Evolutionary conservation across 345 rosid genomes (phyloP).

Genomic region (Aurinia saxatilis): DNA sequence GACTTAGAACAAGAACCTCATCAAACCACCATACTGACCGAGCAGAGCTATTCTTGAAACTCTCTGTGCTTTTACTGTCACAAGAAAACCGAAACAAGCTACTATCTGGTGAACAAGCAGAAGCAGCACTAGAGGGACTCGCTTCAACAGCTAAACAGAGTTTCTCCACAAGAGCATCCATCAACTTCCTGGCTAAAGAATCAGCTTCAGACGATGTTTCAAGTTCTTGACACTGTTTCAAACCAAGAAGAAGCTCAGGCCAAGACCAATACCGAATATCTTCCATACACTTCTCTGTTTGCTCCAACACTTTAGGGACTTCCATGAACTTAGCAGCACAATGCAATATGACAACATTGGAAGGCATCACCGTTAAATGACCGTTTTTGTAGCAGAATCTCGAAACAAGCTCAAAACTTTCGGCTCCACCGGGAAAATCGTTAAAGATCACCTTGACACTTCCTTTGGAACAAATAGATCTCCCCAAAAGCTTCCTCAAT

Average conservation of each 20-base stretch:
- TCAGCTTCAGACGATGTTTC: constrained; percentile 29
- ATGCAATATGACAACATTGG: constrained; percentile 48
- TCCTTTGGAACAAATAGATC: constrained; percentile 35
- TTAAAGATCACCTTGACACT: constrained; percentile 65
- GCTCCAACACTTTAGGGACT: constrained; percentile 46
- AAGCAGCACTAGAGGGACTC: constrained; percentile 58
- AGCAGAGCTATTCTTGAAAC: constrained; percentile 54
- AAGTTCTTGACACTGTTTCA: constrained; percentile 63
- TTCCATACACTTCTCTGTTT: constrained; percentile 55
- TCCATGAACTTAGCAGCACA: constrained; percentile 78
- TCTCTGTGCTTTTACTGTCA: constrained; percentile 81
- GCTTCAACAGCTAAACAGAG: constrained; percentile 47
- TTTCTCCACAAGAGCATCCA: constrained; percentile 60
- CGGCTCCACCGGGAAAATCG: constrained; percentile 85
- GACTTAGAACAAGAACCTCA: constrained; percentile 48
- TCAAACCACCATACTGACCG: constrained; percentile 80
- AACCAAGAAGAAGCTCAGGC: constrained; percentile 62
- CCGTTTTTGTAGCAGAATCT: constrained; percentile 81
- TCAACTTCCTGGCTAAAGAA: constrained; percentile 39
- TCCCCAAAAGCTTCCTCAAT: constrained; percentile 54
- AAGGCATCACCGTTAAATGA: constrained; percentile 38
- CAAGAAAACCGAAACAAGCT: constrained; percentile 65
- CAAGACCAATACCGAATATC: constrained; percentile 68
- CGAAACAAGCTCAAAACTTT: constrained; percentile 63
- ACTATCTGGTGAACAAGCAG: constrained; percentile 76